Evolutionary conservation across 2,329 filamentous ascomycete species (phyloP).

Genomic region (Fusarium abutilonis): DNA sequence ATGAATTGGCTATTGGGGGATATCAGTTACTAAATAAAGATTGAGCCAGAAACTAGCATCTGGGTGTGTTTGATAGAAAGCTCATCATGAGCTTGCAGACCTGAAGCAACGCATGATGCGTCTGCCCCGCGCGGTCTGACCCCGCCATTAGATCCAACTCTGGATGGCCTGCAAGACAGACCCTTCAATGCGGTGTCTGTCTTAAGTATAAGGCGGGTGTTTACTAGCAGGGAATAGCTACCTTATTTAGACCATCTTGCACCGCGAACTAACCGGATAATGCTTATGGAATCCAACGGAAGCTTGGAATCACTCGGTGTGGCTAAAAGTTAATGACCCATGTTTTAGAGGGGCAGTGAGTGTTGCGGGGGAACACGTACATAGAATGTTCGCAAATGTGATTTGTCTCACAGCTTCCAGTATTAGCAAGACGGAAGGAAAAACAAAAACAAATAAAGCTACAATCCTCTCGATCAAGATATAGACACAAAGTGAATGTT

Average conservation of each 20-base stretch:
- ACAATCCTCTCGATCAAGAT: too few relatives aligned
- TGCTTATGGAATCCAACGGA: slow-evolving; percentile 27
- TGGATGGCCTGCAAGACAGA: slow-evolving; percentile 8
- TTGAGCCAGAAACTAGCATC: neutral
- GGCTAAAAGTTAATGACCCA: slow-evolving; percentile 3
- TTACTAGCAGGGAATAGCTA: neutral
- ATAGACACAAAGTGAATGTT: too few relatives aligned
- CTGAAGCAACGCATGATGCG: slow-evolving; percentile 4
- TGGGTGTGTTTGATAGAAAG: too few relatives aligned
- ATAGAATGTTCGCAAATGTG: too few relatives aligned
- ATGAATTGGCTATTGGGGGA: neutral
- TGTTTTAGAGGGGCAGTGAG: slow-evolving; percentile 16
- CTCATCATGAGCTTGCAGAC: neutral
- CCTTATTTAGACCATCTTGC: neutral
- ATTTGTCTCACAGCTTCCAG: too few relatives aligned
- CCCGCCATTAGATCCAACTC: slow-evolving; percentile 11
- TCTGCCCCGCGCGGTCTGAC: slow-evolving; percentile 13
- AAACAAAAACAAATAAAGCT: too few relatives aligned
- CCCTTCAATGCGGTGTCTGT: neutral
- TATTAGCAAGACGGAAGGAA: too few relatives aligned
- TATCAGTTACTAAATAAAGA: neutral
- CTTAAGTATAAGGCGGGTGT: too few relatives aligned
- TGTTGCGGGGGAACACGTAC: slow-evolving; percentile 14
- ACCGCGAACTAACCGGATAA: neutral
- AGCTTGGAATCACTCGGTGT: slow-evolving; percentile 11